A percentile compares a stretch with the other conserved stretches of the same genome.
These are phyloP conservation scores for Venturia effusa DNA, from an alignment of 2,329 filamentous ascomycete species.

Conservation along the genomic window DNA sequence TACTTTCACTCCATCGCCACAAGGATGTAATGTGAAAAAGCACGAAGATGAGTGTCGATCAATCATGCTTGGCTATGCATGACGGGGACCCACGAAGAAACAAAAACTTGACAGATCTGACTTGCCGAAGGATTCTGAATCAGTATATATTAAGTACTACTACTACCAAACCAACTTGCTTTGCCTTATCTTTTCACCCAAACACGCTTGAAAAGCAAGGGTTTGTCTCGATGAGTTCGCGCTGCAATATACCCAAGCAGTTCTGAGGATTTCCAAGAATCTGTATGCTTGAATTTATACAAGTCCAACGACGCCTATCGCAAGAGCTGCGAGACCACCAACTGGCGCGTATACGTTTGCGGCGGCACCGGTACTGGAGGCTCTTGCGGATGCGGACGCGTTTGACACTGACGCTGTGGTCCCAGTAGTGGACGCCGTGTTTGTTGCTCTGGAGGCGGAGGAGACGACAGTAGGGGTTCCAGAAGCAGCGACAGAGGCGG, in stretches of 20 bases:
- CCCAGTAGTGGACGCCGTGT: neutral
- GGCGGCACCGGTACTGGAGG: neutral
- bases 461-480: slow-evolving; percentile 1
- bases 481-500: neutral
- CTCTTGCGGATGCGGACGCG: neutral
- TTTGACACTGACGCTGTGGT: neutral
- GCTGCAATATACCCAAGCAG: neutral
- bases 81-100: neutral
- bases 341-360: slow-evolving; percentile 7
- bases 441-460: neutral
- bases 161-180: neutral
- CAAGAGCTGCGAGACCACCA: slow-evolving; percentile 7
- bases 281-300: neutral
- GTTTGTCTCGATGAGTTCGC: neutral
- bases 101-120: neutral
- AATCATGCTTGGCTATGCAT: too few relatives aligned
- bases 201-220: neutral
- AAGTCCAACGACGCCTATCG: slow-evolving; percentile 3
- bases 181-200: neutral
- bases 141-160: neutral
- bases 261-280: neutral
- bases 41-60: neutral
- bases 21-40: neutral
- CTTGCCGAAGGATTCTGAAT: neutral
- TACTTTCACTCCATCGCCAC: neutral